phyloP scores from a whole-genome alignment of 2,329 filamentous ascomycete species.

The Penicillium sp. region DNA sequence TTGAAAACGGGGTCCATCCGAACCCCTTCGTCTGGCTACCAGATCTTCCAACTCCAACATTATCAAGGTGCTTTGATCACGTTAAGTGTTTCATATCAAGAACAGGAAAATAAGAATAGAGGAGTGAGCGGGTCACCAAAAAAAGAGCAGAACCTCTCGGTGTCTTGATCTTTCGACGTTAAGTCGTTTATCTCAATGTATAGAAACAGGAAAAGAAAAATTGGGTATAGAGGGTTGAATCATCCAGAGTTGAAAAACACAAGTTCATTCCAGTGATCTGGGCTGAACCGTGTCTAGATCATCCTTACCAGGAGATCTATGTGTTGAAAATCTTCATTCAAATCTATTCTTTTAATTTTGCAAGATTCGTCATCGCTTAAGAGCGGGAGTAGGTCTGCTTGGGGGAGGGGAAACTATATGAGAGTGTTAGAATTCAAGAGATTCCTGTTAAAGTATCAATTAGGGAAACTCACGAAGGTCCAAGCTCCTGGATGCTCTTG shows the following conservation, averaged over 20 bases:
- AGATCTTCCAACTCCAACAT: background rate
- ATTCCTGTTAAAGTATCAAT: background rate
- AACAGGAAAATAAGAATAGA: background rate
- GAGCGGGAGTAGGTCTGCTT: slow-evolving; percentile 71
- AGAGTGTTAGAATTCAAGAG: slow-evolving; percentile 19
- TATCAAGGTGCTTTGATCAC: background rate
- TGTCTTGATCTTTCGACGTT: slow-evolving; percentile 18
- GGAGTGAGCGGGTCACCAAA: background rate
- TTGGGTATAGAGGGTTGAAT: slow-evolving; percentile 50
- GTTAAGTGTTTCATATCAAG: background rate
- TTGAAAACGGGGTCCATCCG: slow-evolving; percentile 34
- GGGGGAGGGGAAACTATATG: slow-evolving; percentile 73
- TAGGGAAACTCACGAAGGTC: slow-evolving; percentile 78
- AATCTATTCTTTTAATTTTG: slow-evolving; percentile 21
- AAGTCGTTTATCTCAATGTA: slow-evolving; percentile 33
- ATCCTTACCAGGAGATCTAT: slow-evolving; percentile 18
- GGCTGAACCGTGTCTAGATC: slow-evolving; percentile 20
- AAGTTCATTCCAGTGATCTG: slow-evolving; percentile 14
- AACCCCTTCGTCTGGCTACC: background rate
- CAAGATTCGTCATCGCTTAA: slow-evolving; percentile 19
- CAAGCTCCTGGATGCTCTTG: slow-evolving; percentile 91
- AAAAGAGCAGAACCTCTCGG: background rate
- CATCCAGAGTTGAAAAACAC: slow-evolving; percentile 33
- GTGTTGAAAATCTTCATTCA: slow-evolving; percentile 28
- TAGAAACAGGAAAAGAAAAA: slow-evolving; percentile 14